Conservation (phyloP, 139 green algal genomes). For the Chlamydomonas asymmetrica region DNA sequence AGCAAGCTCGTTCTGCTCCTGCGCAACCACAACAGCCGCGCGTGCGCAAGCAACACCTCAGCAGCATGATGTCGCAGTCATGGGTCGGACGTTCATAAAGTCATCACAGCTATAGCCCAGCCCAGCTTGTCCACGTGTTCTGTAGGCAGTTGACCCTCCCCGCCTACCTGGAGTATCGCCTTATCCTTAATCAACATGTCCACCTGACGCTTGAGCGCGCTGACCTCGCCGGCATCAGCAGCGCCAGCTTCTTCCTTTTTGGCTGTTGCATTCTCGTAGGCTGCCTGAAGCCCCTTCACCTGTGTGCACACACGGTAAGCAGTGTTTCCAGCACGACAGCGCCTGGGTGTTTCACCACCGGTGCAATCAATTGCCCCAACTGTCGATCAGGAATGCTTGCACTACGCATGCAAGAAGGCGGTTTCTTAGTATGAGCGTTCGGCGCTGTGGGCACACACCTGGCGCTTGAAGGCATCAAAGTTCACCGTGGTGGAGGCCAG, state of each 20-base stretch:
- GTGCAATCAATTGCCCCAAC: too few relatives aligned
- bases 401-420: neutral
- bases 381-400: neutral
- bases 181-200: conserved; percentile 29
- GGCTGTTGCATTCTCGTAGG: conserved; percentile 21
- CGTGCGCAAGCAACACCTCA: neutral
- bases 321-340: neutral
- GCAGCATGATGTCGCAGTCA: neutral
- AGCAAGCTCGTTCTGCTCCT: neutral
- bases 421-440: neutral
- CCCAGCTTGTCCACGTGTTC: neutral
- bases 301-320: neutral
- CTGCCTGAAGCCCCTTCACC: conserved; percentile 31
- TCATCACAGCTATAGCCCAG: neutral
- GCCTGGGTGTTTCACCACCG: too few relatives aligned
- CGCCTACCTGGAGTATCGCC: conserved; percentile 4
- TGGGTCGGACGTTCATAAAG: neutral
- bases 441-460: conserved; percentile 2
- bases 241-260: neutral
- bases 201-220: conserved; percentile 15
- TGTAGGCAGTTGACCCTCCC: neutral
- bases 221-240: neutral
- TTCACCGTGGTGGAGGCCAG: conserved; percentile 20
- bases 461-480: conserved; percentile 26
- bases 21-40: neutral